Conservation (phyloP, 495 filamentous ascomycete genomes). For the Lentithecium fluviatile region DNA sequence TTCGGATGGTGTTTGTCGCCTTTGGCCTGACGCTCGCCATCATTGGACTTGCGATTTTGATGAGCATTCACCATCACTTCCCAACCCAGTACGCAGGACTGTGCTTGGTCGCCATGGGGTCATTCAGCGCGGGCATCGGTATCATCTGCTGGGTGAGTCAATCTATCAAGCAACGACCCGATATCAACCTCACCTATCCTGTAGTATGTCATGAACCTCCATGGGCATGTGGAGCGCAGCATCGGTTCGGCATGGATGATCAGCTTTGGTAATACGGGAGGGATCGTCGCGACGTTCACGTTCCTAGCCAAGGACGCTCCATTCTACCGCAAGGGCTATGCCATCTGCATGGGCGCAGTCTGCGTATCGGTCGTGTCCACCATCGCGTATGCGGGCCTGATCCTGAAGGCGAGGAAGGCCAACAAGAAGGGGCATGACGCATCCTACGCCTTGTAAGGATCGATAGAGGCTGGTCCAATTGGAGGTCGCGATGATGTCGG, state of each 20-base stretch:
- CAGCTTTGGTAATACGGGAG: conserved; percentile 29
- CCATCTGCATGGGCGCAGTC: conserved; percentile 19
- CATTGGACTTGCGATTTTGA: conserved; percentile 10
- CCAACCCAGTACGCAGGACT: conserved; percentile 23
- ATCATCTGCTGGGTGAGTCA: conserved; percentile 45
- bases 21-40: conserved; percentile 10
- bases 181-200: too few relatives aligned
- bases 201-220: conserved; percentile 41
- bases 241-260: conserved; percentile 36
- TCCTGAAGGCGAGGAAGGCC: conserved; percentile 1
- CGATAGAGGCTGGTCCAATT: too few relatives aligned
- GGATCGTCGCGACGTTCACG: conserved; percentile 25
- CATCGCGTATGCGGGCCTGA: not conserved
- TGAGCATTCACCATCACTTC: conserved; percentile 22
- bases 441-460: too few relatives aligned
- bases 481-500: too few relatives aligned
- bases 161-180: too few relatives aligned
- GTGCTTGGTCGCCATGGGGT: conserved; percentile 31
- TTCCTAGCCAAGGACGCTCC: conserved; percentile 22
- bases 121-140: conserved; percentile 33
- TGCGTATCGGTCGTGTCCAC: conserved; percentile 6
- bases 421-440: too few relatives aligned
- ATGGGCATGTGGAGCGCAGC: conserved; percentile 38
- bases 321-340: conserved; percentile 21
- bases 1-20: conserved; percentile 15